A percentile compares a stretch with the other conserved stretches of the same genome.
Conservation (phyloP, 2,329 filamentous ascomycete genomes). For the Colletotrichum chlorophyti region DNA sequence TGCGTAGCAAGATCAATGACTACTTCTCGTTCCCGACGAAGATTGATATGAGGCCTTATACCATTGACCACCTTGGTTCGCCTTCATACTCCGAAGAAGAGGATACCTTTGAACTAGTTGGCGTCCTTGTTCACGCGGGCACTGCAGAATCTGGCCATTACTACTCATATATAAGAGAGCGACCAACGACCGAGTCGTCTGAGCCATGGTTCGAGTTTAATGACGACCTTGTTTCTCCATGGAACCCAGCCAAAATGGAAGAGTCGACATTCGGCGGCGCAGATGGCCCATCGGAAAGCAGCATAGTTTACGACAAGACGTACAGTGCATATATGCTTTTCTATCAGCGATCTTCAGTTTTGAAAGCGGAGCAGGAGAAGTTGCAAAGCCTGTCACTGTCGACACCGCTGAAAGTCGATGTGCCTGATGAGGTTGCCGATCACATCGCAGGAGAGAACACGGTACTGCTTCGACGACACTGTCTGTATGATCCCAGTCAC, state of each 20-base stretch:
- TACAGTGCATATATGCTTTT: constrained; percentile 98
- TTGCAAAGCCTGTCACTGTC: constrained; percentile 44
- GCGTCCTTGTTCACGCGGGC: constrained; percentile 90
- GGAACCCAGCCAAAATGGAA: constrained; percentile 77
- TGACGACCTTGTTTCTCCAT: constrained; percentile 80
- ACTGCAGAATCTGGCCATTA: constrained; percentile 96
- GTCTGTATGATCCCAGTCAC: constrained; percentile 78
- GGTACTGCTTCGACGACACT: constrained; percentile 76
- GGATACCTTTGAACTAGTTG: constrained; percentile 93
- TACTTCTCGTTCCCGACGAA: constrained; percentile 84
- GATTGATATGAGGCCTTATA: constrained; percentile 90
- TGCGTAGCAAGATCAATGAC: constrained; percentile 94
- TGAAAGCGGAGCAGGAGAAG: constrained; percentile 59
- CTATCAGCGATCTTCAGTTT: constrained; percentile 80
- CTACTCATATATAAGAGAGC: constrained; percentile 91
- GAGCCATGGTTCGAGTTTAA: constrained; percentile 90
- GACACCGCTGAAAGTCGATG: constrained; percentile 51
- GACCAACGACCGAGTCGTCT: constrained; percentile 59
- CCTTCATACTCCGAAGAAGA: constrained; percentile 59
- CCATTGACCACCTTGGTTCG: constrained; percentile 80
- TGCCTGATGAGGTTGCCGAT: constrained; percentile 55
- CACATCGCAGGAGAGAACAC: constrained; percentile 77
- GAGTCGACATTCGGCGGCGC: constrained; percentile 80
- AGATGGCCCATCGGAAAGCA: constrained; percentile 57
- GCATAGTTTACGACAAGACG: constrained; percentile 67